These are phyloP conservation scores for Fusarium chuoi DNA, from an alignment of 2,329 filamentous ascomycete species.

Conservation along the genomic window DNA sequence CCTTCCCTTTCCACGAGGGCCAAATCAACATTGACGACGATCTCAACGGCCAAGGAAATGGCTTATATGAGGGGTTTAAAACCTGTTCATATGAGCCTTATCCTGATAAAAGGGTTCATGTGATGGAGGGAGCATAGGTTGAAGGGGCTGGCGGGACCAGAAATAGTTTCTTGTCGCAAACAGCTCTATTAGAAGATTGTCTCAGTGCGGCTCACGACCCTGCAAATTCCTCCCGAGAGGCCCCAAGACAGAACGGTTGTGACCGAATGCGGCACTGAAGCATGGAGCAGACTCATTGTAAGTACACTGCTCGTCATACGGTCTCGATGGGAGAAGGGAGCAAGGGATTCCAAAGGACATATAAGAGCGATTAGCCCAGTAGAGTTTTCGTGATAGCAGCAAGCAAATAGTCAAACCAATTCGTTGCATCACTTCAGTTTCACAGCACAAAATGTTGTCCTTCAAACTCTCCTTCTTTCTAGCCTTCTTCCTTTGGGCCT, in stretches of 20 bases:
- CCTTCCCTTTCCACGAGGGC: slow-evolving; percentile 14
- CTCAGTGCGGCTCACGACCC: slow-evolving; percentile 29
- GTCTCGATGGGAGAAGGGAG: slow-evolving; percentile 22
- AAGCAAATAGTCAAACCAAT: slow-evolving; percentile 13
- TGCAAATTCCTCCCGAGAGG: slow-evolving; percentile 18
- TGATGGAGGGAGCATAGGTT: slow-evolving; percentile 28
- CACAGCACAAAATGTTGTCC: slow-evolving; percentile 28
- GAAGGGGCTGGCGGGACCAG: slow-evolving; percentile 30
- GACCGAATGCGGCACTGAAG: slow-evolving; percentile 23
- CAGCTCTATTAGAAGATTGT: slow-evolving; percentile 24
- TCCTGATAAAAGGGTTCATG: not conserved
- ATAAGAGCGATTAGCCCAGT: slow-evolving; percentile 20
- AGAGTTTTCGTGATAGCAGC: not conserved
- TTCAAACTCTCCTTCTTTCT: slow-evolving; percentile 31
- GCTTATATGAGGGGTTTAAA: slow-evolving; percentile 15
- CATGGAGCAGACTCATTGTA: not conserved
- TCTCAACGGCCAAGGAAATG: slow-evolving; percentile 5
- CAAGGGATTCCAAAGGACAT: slow-evolving; percentile 23
- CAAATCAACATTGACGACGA: slow-evolving; percentile 6
- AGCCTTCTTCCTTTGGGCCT: slow-evolving; percentile 37
- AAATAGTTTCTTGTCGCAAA: slow-evolving; percentile 22
- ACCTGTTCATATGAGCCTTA: not conserved
- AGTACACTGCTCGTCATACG: slow-evolving; percentile 24
- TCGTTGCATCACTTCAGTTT: not conserved
- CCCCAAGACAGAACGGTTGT: slow-evolving; percentile 1